These are phyloP conservation scores for Trichophyton verrucosum DNA, from an alignment of 2,329 filamentous ascomycete genomes.

Conservation along the genomic window DNA sequence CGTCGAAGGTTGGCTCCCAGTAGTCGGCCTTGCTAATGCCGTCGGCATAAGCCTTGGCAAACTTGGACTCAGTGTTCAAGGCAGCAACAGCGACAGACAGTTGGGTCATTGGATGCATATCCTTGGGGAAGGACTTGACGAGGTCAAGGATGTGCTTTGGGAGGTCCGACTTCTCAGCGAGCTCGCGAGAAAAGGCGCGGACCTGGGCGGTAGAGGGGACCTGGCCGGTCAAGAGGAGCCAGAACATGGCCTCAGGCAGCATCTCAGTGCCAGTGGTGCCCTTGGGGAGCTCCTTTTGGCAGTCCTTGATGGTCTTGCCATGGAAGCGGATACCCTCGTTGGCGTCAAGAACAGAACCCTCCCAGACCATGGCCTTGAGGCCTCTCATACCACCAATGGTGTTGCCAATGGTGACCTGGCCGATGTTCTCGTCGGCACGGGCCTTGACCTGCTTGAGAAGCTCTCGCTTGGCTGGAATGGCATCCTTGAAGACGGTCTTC, in stretches of 20 bases:
- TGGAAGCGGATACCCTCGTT: constrained; percentile 98
- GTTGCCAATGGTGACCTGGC: constrained; percentile 88
- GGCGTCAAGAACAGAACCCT: constrained; percentile 90
- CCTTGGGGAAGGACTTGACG: constrained; percentile 76
- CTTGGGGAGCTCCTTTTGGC: constrained; percentile 86
- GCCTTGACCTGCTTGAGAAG: constrained; percentile 89
- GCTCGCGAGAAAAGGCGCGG: constrained; percentile 67
- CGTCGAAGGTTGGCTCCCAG: constrained; percentile 97
- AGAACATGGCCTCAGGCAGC: constrained; percentile 99
- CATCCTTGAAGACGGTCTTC: constrained; percentile 70
- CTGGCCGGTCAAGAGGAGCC: constrained; percentile 87
- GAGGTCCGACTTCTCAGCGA: constrained; percentile 74
- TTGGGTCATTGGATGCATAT: constrained; percentile 97
- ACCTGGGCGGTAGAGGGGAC: constrained; percentile 75
- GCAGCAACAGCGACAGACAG: constrained; percentile 90
- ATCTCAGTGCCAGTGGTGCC: constrained; percentile 77
- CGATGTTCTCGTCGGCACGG: constrained; percentile 67
- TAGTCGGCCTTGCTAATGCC: constrained; percentile 92
- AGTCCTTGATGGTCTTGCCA: constrained; percentile 95
- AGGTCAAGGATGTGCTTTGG: constrained; percentile 75
- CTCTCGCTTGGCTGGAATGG: constrained; percentile 85
- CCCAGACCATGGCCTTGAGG: constrained; percentile 97
- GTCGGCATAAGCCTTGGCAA: constrained; percentile 83
- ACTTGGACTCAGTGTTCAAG: constrained; percentile 88
- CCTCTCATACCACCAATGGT: constrained; percentile 94